Percentiles rank a stretch among this genome's conserved stretches.
These are phyloP conservation scores for Ustilaginoidea virens DNA, from an alignment of 2,329 filamentous ascomycete species.

Conservation along the genomic window DNA sequence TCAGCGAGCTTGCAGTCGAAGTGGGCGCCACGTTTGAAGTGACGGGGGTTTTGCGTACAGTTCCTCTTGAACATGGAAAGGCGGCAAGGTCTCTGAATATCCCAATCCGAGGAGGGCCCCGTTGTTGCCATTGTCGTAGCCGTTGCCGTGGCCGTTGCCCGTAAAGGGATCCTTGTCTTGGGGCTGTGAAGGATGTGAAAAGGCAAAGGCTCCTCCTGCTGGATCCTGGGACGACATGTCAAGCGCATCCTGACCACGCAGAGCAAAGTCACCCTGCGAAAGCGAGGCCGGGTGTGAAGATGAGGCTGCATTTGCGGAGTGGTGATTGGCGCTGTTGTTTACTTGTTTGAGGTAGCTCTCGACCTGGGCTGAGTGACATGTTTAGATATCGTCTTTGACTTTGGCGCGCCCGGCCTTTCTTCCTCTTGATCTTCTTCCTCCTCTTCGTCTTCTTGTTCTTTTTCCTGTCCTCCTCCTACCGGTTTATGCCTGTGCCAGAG, in stretches of 20 bases:
- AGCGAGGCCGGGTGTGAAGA: constrained; percentile 3
- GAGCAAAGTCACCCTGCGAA: constrained; percentile 5
- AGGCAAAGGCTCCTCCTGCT: constrained; percentile 5
- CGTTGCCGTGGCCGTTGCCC: constrained; percentile 5
- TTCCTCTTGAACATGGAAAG: constrained; percentile 66
- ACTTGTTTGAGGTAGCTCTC: constrained; percentile 63
- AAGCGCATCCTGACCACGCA: too few relatives aligned
- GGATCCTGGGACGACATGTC: too few relatives aligned
- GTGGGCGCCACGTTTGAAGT: neutral
- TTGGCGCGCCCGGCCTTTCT: too few relatives aligned
- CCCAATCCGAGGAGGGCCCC: constrained; percentile 56
- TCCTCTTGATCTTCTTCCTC: too few relatives aligned
- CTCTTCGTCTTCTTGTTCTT: too few relatives aligned
- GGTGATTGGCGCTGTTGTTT: constrained; percentile 18
- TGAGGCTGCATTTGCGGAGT: constrained; percentile 2
- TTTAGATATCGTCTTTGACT: neutral
- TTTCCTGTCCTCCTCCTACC: too few relatives aligned
- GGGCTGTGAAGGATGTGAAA: constrained; percentile 7
- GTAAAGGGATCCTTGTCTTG: too few relatives aligned
- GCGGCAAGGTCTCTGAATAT: constrained; percentile 66
- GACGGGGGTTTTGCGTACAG: constrained; percentile 39
- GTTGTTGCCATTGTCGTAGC: neutral
- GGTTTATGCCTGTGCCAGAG: too few relatives aligned
- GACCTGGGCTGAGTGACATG: constrained; percentile 49
- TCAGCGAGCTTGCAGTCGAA: constrained; percentile 1